Base-by-base conservation (phyloP, 768 basidiomycete genomes). In the Kwoniella sp. region DNA sequence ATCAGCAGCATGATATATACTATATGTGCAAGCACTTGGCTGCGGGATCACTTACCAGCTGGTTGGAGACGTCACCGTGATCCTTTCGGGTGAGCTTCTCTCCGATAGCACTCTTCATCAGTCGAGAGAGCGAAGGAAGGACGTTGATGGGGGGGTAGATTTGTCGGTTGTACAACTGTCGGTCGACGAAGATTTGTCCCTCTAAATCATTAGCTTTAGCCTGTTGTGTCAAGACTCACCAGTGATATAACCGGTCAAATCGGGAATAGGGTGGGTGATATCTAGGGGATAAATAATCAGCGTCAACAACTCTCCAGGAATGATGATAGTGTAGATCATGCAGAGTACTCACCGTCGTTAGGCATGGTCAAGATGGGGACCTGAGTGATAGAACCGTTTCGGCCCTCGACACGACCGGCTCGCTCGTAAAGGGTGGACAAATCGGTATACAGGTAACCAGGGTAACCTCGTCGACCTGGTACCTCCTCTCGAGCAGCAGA, bases 121-220 rank as follows among this genome's bases (percentile, higher is more conserved):
- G 83, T 82, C 96, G 93, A 72, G 96, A 98, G 77, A 99, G 85
- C 68, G 96, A 98, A 65, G 96, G 96, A 51, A 99, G 85, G 64
- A 99, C 95, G 83, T 99, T 99, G 85, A 99, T 98, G 54, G 96
- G 96, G 36, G 96, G 96, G 83, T 97, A 98, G 79, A 98, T 94
- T 65, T 81, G 79, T 67, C 71, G 63, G 84, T 99, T 97, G 85
- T 96, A 85, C 80, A 99, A 83, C 80, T 96, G 92, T 68, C 96
- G 89, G 84, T 99, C 96, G 77, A 99, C 90, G 80, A 89, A 95
- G 83, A 99, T 96, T 83, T 99, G 96, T 55, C 96, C 96, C 84
- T 98, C 95, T 55, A 94, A 94, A 25, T 5, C n/a, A 33, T 65
- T 24, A 69, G 56, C 65, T n/a, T 12, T 1, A n/a, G 17, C 19